These are phyloP conservation scores for Kodamaea plutei DNA, from an alignment of 1,139 yeast species.

Conservation along the genomic window DNA sequence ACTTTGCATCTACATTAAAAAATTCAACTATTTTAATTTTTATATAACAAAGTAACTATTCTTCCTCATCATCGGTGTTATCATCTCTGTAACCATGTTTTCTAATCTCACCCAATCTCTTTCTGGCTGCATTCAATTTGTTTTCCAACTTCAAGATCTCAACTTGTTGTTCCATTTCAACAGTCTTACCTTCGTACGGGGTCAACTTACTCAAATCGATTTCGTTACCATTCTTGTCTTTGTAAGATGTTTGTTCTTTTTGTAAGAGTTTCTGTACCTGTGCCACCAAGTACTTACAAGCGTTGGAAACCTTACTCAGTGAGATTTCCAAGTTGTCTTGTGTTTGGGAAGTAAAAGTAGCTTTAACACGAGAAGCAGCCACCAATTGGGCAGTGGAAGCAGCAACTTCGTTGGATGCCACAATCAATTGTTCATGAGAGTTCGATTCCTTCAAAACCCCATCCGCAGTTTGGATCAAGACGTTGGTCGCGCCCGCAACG, in stretches of 20 bases:
- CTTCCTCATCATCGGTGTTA: slow-evolving; percentile 48
- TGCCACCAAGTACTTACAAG: slow-evolving; percentile 68
- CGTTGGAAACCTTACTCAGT: slow-evolving; percentile 63
- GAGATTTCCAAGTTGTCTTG: slow-evolving; percentile 74
- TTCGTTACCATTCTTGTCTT: slow-evolving; percentile 31
- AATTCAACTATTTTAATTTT: too few species aligned
- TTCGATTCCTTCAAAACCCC: slow-evolving; percentile 65
- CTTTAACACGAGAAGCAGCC: slow-evolving; percentile 88
- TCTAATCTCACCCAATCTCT: slow-evolving; percentile 80
- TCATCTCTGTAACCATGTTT: slow-evolving; percentile 68
- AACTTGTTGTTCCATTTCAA: slow-evolving; percentile 93
- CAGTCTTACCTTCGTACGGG: slow-evolving; percentile 79
- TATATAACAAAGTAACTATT: too few species aligned
- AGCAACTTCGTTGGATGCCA: slow-evolving; percentile 88
- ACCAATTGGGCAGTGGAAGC: slow-evolving; percentile 92
- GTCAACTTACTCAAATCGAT: slow-evolving; percentile 68
- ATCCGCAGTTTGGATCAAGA: slow-evolving; percentile 79
- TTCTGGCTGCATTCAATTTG: slow-evolving; percentile 66
- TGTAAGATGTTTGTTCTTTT: slow-evolving; percentile 19
- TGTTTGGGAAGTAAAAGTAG: slow-evolving; percentile 69
- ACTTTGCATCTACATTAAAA: too few species aligned
- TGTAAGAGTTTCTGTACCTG: slow-evolving; percentile 63
- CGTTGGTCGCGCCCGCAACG: slow-evolving; percentile 79
- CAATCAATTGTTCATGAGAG: slow-evolving; percentile 80
- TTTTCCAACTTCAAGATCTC: slow-evolving; percentile 82